Percentiles rank a stretch among this genome's conserved stretches.
Conservation (phyloP, 345 rosid species). For the Eucalyptus sideroxylon region DNA sequence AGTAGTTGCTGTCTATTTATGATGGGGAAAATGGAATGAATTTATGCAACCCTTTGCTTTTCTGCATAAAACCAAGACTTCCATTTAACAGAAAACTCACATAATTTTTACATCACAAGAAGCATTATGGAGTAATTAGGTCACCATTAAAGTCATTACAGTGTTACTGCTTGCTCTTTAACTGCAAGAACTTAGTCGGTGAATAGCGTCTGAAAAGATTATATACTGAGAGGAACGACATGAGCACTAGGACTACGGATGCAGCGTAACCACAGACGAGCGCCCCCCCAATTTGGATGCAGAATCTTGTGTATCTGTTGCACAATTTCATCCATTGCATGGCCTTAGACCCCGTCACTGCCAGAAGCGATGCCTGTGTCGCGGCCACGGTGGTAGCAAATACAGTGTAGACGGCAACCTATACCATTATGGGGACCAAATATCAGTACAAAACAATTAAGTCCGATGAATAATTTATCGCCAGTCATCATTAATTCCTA, state of each 20-base stretch:
- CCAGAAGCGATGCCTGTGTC: conserved; percentile 26
- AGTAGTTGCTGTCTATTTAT: neutral
- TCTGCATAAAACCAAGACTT: neutral
- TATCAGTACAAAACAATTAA: neutral
- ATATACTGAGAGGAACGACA: conserved; percentile 48
- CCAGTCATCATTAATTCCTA: neutral
- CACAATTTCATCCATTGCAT: conserved; percentile 79
- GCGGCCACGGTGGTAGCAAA: conserved; percentile 34
- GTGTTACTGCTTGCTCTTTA: conserved; percentile 8
- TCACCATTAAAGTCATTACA: neutral
- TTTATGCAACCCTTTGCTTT: neutral
- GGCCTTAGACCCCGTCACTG: conserved; percentile 21
- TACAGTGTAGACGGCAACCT: conserved; percentile 39
- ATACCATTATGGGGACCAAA: neutral
- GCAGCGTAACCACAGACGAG: conserved; percentile 21
- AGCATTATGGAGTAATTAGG: neutral
- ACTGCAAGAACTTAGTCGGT: conserved; percentile 21
- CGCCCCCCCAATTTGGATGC: conserved; percentile 51
- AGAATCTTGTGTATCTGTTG: conserved; percentile 46
- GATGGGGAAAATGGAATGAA: neutral
- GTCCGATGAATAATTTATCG: neutral
- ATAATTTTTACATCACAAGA: neutral
- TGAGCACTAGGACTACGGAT: conserved; percentile 6
- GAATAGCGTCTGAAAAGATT: conserved; percentile 62
- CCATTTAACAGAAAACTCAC: neutral